phyloP scores from a whole-genome alignment of 768 basidiomycete genomes.

The Russula dissimulans region DNA sequence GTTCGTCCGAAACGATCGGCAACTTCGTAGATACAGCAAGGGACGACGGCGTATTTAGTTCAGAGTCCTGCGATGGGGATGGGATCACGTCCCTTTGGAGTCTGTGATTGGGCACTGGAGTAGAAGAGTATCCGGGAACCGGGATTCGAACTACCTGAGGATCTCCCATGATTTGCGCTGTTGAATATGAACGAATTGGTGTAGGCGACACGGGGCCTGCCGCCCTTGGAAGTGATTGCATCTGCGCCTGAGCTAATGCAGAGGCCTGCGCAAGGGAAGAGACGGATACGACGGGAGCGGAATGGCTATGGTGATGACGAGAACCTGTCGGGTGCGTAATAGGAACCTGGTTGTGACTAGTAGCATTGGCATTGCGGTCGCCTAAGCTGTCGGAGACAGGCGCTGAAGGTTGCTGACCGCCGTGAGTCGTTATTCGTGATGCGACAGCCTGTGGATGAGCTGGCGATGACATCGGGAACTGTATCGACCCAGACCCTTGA shows the following conservation, averaged over 20 bases:
- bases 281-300: constrained; percentile 7
- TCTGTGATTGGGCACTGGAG: not conserved
- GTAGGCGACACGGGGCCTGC: constrained; percentile 6
- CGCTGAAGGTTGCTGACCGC: not conserved
- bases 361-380: not conserved
- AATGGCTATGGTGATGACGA: constrained; percentile 16
- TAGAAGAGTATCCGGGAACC: constrained; percentile 12
- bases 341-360: not conserved
- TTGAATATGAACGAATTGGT: constrained; percentile 13
- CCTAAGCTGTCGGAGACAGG: not conserved
- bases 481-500: constrained; percentile 14
- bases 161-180: constrained; percentile 8
- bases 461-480: constrained; percentile 5
- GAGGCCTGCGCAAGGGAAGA: constrained; percentile 1
- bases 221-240: constrained; percentile 5
- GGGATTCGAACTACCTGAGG: not conserved
- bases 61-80: constrained; percentile 18
- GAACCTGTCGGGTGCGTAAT: constrained; percentile 10
- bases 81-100: constrained; percentile 12
- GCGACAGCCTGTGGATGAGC: constrained; percentile 7
- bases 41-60: constrained; percentile 20
- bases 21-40: constrained; percentile 16
- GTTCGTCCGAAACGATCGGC: constrained; percentile 13
- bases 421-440: not conserved
- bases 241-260: constrained; percentile 10